Base-by-base conservation (phyloP, 345 rosid species). In the Bruguiera parviflora region DNA sequence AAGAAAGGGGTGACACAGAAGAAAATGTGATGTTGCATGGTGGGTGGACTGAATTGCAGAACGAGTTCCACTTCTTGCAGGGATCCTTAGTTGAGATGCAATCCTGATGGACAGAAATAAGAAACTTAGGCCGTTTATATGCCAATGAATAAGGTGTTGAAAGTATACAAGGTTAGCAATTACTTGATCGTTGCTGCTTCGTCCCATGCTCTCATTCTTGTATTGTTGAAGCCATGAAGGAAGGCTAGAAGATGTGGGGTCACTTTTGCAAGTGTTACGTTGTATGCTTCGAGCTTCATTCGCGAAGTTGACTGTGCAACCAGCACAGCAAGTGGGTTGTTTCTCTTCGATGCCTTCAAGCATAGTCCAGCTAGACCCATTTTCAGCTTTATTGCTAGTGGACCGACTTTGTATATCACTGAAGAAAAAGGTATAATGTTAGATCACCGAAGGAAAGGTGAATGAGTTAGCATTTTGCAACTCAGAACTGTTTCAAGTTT, bases 1-100 rank as follows among this genome's bases (percentile, higher is more conserved):
- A 84, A 59, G 95, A 82, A 78, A 86, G 78, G 49, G 89, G 84
- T 13, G 92, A 86, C 21, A 75, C 52, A 25, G 89, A 89, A 76
- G 89, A 82, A 72, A 86, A 86, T 52, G 85, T 61, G 32, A 82
- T 83, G 63, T 79, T 55, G 58, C 61, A 76, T 73, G 77, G 81
- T 57, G 70, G 85, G 78, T 79, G 88, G 73, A 71, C 76, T 67
- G 95, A 84, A 64, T 74, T 67, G 79, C 92, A 87, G 63, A 81
- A 71, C 53, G 81, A 76, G 67, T 85, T 85, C 96, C 92, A 84
- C 62, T 84, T 92, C 64, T 67, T 71, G 78, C 86, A 79, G 67
- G 87, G 87, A 57, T 87, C 84, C 79, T 79, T 83, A 46, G 84
- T 67, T 6, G 78, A 63, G 66, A 72, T 68, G 70, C 80, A 66